Base-by-base conservation (phyloP, 2,329 filamentous ascomycete genomes). In the Cladophialophora exuberans region DNA sequence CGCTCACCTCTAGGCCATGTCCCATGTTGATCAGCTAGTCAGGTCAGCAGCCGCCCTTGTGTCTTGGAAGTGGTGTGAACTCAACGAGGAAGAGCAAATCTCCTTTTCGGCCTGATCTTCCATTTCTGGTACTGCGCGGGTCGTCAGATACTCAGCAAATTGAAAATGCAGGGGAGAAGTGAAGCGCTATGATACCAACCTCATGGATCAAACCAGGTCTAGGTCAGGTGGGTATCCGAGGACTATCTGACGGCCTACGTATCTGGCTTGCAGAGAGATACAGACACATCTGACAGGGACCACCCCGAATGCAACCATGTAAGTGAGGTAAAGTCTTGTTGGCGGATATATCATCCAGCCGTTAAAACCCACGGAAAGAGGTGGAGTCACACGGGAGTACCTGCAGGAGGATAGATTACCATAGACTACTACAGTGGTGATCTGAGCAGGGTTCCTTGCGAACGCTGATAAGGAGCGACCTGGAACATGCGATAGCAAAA, bases 41-140 rank as follows among this genome's bases (percentile, higher is more conserved):
- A 26, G 17, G n/a, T 25, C 22, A 11, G 22, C 22, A 42, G 9
- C 39, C 22, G 39, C 13, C 22, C 39, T 23, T 10, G 39, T 42
- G 39, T 42, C 39, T 42, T 22, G 22, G 26, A 38, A 42, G 11
- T 42, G 7, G 9, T 20, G 3, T 42, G 39, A 22, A 6, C 39
- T 25, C 20, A 4, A n/a, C 22, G 22, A 42, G 7, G 10, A 17
- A 13, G 9, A 26, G 13, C 39, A 42, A 42, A 42, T 42, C 39
- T 42, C 22, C 39, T 42, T 26, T 26, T 25, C 39, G 26, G 39
- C 39, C 39, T 42, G 39, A 42, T 26, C 39, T 25, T 42, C 39
- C 39, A 26, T 26, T 26, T 17, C 26, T 4, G 39, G 39, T 13
- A 15, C 39, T 20, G 22, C 5, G 15, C 20, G 39, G 22, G 6